Evolutionary conservation across 2,329 filamentous ascomycete species (phyloP), one percentile per base, ranked within the genome.

Genomic region (Plenodomus biglobosus): DNA sequence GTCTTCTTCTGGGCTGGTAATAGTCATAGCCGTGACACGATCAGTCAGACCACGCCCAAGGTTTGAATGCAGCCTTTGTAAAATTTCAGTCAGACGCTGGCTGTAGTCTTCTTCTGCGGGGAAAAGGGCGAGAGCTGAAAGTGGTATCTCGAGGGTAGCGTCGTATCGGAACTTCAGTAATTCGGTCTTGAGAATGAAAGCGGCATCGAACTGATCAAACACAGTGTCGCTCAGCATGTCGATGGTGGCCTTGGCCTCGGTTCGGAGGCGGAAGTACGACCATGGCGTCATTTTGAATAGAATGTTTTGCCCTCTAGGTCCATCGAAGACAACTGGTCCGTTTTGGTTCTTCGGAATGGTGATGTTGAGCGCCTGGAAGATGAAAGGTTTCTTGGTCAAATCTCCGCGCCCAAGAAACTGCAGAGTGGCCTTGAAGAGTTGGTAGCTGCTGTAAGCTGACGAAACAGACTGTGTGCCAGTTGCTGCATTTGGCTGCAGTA

Each of bases 391-490:
- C 60, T 83, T 86, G 47, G 76, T 77, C 45, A 96, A 76, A 62
- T 96, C 86, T 32, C 83, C 86, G 1, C 83, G 81, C 1, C 87
- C 85, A 16, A 99, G 76, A 58, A 92, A 94, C 66, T 96, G 92
- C n/a, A 99, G 76, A 1, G 86, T 85, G 2, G 90, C 92, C 73
- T 96, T 97, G 80, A 99, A 96, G 38, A 97, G 80, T 71, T 97
- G 92, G 19, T 92, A 94, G 71, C 87, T 88, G 75, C 88, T 96
- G 62, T 96, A 87, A 7, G 89, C 89, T 4, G 83, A 79, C 5
- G 91, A 90, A 15, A 97, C 78, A 5, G 89, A 75, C 1, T 87
- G 80, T 55, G 85, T 82, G 1, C 88, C 87, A 50, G 85, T 86
- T 6, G 83, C 81, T 6, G 85, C 87, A 20, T 89, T 89, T n/a